Evolutionary conservation across 345 rosid genomes (phyloP), one percentile per base, ranked within the genome.

Genomic region (Aurinia saxatilis): DNA sequence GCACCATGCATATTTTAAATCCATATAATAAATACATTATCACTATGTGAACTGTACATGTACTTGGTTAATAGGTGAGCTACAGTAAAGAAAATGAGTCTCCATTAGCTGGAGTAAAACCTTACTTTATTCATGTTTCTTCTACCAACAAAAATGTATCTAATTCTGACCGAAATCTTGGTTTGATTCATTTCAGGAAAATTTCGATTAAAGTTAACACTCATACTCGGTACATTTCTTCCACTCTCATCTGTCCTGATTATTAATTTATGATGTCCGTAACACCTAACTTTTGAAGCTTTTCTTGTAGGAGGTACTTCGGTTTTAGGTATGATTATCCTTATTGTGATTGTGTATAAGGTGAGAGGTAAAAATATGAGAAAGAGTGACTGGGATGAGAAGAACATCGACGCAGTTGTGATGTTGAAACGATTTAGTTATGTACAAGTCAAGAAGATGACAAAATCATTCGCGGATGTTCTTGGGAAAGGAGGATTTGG

Each of bases 401-500:
- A 54, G 12, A 54, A 67, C 40, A 57, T 67, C 0, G 50, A 67
- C 31, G 34, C 49, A 9, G 34, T 67, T 48, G 50, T 57, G 6
- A 57, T 68, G 50, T 52, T 71, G 4, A 72, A 68, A 31, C 50
- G 65, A 17, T 72, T 52, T 21, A 57, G 56, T 1, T 72, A 73
- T 60, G 44, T 5, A 11, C 53, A 76, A 49, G 57, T 72, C 23
- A 76, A 64, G 72, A 76, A 63, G 63, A 76, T 72, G 71, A 76
- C 80, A 34, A 68, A 49, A 38, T 76, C 74, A 48, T 72, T 76
- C 30, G 52, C 3, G 2, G 48, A 64, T 40, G 56, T 72, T 49
- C 52, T 72, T 14, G 77, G 80, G 31, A 67, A 27, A 68, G 74
- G 77, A 0, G 77, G 80, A 3, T 76, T 64, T 52, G 68, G 71